phyloP scores from a whole-genome alignment of 148 eudicot genomes.

The Cornus suecica region DNA sequence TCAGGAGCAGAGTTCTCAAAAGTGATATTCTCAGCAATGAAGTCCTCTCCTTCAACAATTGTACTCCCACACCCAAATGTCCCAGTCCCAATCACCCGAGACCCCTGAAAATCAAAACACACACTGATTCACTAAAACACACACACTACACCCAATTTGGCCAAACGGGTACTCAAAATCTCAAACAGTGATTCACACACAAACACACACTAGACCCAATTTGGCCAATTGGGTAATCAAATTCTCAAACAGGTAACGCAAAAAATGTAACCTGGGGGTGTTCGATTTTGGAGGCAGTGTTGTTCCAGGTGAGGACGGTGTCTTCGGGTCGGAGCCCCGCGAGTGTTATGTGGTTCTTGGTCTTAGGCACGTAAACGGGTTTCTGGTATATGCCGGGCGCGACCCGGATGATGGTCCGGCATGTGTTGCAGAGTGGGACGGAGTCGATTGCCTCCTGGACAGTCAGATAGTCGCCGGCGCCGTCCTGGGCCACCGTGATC shows the following conservation, averaged over 20 bases:
- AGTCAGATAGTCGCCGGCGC: conserved; percentile 49
- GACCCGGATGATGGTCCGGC: conserved; percentile 74
- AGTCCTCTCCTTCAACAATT: conserved; percentile 93
- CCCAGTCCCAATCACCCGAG: conserved; percentile 91
- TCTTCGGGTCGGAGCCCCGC: conserved; percentile 66
- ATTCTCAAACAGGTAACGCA: not conserved
- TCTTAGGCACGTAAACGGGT: conserved; percentile 85
- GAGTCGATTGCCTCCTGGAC: conserved; percentile 86
- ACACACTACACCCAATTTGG: too few species aligned
- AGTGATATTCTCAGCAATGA: conserved; percentile 85
- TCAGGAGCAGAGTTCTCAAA: conserved; percentile 91
- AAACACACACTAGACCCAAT: too few species aligned
- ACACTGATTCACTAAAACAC: not conserved
- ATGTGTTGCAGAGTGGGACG: conserved; percentile 69
- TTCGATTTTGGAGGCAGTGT: conserved; percentile 69
- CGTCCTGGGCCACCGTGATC: conserved; percentile 63
- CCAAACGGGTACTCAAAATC: not conserved
- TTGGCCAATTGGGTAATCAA: not conserved
- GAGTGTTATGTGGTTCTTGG: conserved; percentile 77
- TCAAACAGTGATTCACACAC: too few species aligned
- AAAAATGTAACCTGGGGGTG: conserved; percentile 73
- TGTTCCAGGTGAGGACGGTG: conserved; percentile 68
- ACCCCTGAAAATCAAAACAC: conserved; percentile 31
- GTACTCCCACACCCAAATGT: conserved; percentile 91
- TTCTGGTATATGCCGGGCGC: conserved; percentile 79